These are phyloP conservation scores for Dalechampia spathulata DNA, from an alignment of 441 rosid species.

Conservation along the genomic window DNA sequence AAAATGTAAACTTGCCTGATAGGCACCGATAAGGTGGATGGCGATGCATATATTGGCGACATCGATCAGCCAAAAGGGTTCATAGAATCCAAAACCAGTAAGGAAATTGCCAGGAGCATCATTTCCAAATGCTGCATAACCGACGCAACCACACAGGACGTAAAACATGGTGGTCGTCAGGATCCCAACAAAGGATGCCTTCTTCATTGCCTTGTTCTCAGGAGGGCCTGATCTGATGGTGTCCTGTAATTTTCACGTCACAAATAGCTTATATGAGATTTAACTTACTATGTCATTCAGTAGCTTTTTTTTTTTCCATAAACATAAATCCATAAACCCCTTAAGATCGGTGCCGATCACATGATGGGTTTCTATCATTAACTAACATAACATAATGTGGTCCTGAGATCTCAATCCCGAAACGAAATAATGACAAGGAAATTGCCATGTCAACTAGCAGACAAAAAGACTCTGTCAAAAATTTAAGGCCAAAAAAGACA, in stretches of 20 bases:
- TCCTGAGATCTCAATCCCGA: too few species aligned
- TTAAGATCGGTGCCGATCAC: too few species aligned
- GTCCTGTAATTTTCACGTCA: conserved; percentile 40
- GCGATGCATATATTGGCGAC: conserved; percentile 74
- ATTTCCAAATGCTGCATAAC: conserved; percentile 86
- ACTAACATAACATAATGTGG: too few species aligned
- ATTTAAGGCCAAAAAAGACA: too few species aligned
- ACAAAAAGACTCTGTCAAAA: too few species aligned
- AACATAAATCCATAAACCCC: too few species aligned
- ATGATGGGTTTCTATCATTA: too few species aligned
- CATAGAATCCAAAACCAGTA: conserved; percentile 80
- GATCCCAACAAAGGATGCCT: conserved; percentile 47
- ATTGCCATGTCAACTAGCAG: too few species aligned
- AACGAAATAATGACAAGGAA: too few species aligned
- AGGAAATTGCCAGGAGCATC: conserved; percentile 78
- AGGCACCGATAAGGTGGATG: conserved; percentile 76
- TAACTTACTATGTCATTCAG: too few species aligned
- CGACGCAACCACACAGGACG: conserved; percentile 64
- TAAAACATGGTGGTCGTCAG: conserved; percentile 63
- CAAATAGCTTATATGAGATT: too few species aligned
- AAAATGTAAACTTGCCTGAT: conserved; percentile 42
- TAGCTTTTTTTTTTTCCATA: too few species aligned
- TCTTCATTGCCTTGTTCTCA: conserved; percentile 79
- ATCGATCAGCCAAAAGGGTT: conserved; percentile 82
- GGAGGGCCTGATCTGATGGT: conserved; percentile 66